Percentiles rank a stretch among this genome's conserved stretches.
These are phyloP conservation scores for Penicillium angulare DNA, from an alignment of 495 filamentous ascomycete genomes.

Conservation along the genomic window DNA sequence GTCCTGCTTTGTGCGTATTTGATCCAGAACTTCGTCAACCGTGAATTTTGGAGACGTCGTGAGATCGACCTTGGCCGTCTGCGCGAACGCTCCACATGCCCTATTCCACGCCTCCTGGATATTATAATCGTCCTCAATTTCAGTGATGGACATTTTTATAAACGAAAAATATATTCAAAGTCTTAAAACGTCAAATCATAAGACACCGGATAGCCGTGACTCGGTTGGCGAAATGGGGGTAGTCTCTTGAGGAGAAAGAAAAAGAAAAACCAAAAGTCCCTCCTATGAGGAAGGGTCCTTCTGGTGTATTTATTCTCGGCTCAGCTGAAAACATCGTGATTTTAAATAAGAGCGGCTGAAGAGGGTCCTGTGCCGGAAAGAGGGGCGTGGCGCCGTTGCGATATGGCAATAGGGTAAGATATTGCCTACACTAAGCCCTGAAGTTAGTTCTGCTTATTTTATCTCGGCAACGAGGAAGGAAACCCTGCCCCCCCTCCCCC, in stretches of 20 bases:
- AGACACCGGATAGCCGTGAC: too few species aligned
- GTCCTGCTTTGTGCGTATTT: slow-evolving; percentile 19
- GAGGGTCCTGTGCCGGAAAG: background rate
- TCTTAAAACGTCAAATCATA: too few species aligned
- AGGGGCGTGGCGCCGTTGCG: background rate
- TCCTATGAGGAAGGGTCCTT: too few species aligned
- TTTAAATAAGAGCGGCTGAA: slow-evolving; percentile 1
- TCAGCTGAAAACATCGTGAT: background rate
- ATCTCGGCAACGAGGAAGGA: background rate
- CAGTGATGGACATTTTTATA: slow-evolving; percentile 1
- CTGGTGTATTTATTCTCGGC: background rate
- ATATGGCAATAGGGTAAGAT: background rate
- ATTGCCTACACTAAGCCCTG: slow-evolving; percentile 1
- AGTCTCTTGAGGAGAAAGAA: too few species aligned
- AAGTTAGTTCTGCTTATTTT: background rate
- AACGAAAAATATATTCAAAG: too few species aligned
- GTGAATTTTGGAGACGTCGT: slow-evolving; percentile 11
- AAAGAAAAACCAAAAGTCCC: too few species aligned
- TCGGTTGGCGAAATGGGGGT: too few species aligned
- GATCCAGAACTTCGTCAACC: slow-evolving; percentile 19
- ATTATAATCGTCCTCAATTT: slow-evolving; percentile 13
- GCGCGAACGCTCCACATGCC: slow-evolving; percentile 15
- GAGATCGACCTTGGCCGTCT: slow-evolving; percentile 19
- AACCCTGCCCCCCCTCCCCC: background rate
- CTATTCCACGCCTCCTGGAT: slow-evolving; percentile 22